Percentiles rank a stretch among this genome's conserved stretches.
These are phyloP conservation scores for Carex parvula DNA, from an alignment of 176 grass and related monocot genomes.

Conservation along the genomic window DNA sequence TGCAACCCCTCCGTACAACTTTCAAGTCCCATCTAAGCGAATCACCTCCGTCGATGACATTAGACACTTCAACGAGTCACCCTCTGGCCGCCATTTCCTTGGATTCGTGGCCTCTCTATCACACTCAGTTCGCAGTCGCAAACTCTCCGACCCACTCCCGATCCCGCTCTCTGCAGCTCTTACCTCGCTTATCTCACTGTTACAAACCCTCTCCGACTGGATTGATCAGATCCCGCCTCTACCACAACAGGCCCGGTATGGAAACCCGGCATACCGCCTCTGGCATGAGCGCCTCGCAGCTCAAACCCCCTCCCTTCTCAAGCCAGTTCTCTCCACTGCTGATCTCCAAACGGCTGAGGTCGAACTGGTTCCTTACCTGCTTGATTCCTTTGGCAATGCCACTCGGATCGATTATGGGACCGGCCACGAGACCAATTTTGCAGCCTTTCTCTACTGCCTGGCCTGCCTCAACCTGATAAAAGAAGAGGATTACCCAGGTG, in stretches of 20 bases:
- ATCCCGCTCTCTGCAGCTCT: conserved; percentile 44
- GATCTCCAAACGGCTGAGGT: conserved; percentile 41
- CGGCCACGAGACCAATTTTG: conserved; percentile 85
- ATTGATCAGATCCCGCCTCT: conserved; percentile 56
- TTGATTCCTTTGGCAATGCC: conserved; percentile 89
- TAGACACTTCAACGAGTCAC: conserved; percentile 52
- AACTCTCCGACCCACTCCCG: conserved; percentile 65
- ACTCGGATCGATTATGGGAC: conserved; percentile 76
- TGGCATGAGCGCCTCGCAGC: conserved; percentile 67
- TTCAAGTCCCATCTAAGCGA: conserved; percentile 50
- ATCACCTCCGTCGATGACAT: conserved; percentile 61
- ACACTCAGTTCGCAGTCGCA: conserved; percentile 57
- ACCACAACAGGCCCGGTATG: conserved; percentile 68
- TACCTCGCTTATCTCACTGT: conserved; percentile 44
- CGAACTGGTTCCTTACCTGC: conserved; percentile 78
- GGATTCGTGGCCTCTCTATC: conserved; percentile 78
- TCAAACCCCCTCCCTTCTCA: conserved; percentile 39
- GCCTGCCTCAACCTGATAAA: conserved; percentile 63
- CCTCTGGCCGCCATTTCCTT: conserved; percentile 66
- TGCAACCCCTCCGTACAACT: conserved; percentile 43
- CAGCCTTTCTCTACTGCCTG: conserved; percentile 88
- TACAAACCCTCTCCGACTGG: conserved; percentile 47
- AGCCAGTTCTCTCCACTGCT: conserved; percentile 35
- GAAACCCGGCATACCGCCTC: conserved; percentile 77
- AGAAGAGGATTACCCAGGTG: conserved; percentile 52